Percentiles rank a stretch among this genome's conserved stretches.
These are phyloP conservation scores for Hericium erinaceus DNA, from an alignment of 768 basidiomycete genomes.

Conservation along the genomic window DNA sequence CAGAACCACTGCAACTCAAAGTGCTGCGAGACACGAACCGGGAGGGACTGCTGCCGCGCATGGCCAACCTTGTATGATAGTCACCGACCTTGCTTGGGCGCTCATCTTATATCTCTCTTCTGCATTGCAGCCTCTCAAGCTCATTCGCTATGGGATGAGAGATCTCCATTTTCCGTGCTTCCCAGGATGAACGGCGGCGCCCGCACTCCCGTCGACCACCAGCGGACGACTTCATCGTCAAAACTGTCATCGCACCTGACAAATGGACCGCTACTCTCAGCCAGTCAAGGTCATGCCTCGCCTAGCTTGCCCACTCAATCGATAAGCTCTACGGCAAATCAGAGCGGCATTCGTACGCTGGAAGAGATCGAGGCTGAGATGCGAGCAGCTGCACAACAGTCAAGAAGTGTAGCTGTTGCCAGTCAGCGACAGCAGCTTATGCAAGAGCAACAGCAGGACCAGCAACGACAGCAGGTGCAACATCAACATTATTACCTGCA, in stretches of 20 bases:
- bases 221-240: slow-evolving; percentile 16
- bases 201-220: slow-evolving; percentile 17
- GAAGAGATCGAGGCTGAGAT: slow-evolving; percentile 84
- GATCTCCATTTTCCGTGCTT: slow-evolving; percentile 63
- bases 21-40: background rate
- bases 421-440: slow-evolving; percentile 33
- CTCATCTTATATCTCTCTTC: slow-evolving; percentile 22
- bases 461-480: slow-evolving; percentile 21
- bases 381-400: slow-evolving; percentile 43
- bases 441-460: slow-evolving; percentile 11
- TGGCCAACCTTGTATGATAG: slow-evolving; percentile 21
- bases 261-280: slow-evolving; percentile 10
- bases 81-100: slow-evolving; percentile 13
- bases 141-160: slow-evolving; percentile 79
- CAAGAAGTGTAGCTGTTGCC: slow-evolving; percentile 16
- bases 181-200: slow-evolving; percentile 25
- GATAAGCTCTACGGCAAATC: slow-evolving; percentile 15
- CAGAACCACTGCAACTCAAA: background rate
- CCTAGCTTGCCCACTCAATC: slow-evolving; percentile 17
- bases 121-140: slow-evolving; percentile 40
- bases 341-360: slow-evolving; percentile 35
- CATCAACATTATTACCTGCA: slow-evolving; percentile 29
- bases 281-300: slow-evolving; percentile 8
- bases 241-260: slow-evolving; percentile 3
- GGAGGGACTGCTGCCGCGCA: slow-evolving; percentile 6